Percentiles rank a stretch among this genome's conserved stretches.
phyloP scores from a whole-genome alignment of 306 rosid genomes.

The Cucurbita maxima region DNA sequence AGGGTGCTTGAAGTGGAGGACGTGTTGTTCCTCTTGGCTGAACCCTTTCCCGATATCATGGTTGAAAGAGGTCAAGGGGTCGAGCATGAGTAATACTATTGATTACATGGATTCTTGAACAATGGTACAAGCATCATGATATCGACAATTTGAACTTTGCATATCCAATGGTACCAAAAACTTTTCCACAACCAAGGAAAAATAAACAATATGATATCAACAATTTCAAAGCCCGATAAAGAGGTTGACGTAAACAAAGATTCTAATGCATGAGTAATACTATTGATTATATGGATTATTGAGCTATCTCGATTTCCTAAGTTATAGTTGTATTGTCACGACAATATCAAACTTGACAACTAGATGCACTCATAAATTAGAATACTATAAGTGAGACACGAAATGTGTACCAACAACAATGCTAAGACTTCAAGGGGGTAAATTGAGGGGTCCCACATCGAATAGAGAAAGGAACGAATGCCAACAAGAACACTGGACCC shows the following conservation, averaged over 20 bases:
- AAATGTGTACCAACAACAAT: no score
- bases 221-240: background rate
- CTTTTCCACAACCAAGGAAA: background rate
- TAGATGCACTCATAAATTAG: background rate
- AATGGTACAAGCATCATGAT: background rate
- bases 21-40: no score
- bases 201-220: background rate
- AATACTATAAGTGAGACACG: background rate
- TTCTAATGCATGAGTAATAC: background rate
- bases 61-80: background rate
- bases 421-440: no score
- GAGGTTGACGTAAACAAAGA: background rate
- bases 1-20: no score
- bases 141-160: background rate
- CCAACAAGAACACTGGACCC: no score
- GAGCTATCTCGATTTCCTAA: background rate
- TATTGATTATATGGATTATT: background rate
- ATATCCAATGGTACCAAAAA: background rate
- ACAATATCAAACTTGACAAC: background rate
- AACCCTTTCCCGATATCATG: background rate
- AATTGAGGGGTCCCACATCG: no score
- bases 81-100: background rate
- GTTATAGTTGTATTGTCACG: background rate
- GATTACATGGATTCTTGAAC: background rate
- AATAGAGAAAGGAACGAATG: no score